phyloP scores from a whole-genome alignment of 2,329 filamentous ascomycete genomes.

The Beauveria asiatica region DNA sequence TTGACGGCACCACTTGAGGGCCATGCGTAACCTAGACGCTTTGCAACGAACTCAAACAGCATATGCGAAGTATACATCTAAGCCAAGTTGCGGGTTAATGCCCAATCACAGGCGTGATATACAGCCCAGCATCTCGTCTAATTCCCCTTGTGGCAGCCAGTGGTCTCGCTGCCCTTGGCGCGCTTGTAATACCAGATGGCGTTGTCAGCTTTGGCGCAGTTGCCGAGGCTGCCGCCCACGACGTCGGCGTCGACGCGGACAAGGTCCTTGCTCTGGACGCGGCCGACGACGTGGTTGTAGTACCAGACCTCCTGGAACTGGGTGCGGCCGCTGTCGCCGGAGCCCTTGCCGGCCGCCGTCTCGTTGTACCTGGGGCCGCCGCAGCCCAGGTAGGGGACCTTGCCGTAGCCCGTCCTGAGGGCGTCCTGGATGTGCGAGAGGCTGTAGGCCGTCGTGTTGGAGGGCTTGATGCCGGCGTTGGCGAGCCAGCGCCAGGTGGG shows the following conservation, averaged over 20 bases:
- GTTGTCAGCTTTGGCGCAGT: slow-evolving; percentile 44
- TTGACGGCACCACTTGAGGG: background rate
- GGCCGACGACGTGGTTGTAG: slow-evolving; percentile 51
- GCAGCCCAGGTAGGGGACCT: slow-evolving; percentile 53
- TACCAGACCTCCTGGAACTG: slow-evolving; percentile 58
- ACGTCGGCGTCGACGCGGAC: slow-evolving; percentile 34
- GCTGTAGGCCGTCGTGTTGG: slow-evolving; percentile 49
- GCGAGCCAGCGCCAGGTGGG: slow-evolving; percentile 56
- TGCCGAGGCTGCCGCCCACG: slow-evolving; percentile 41
- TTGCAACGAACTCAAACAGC: background rate
- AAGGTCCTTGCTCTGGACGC: slow-evolving; percentile 43
- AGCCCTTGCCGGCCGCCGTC: slow-evolving; percentile 47
- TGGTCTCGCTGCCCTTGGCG: slow-evolving; percentile 23
- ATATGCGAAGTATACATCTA: background rate
- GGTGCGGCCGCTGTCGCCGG: slow-evolving; percentile 47
- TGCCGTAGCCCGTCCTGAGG: slow-evolving; percentile 42
- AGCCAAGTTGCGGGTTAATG: background rate
- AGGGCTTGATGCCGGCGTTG: slow-evolving; percentile 44
- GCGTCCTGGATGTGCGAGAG: slow-evolving; percentile 43
- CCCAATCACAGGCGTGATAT: background rate
- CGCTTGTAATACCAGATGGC: slow-evolving; percentile 49
- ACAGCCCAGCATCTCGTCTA: background rate
- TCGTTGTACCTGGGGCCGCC: slow-evolving; percentile 51
- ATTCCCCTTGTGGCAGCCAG: background rate
- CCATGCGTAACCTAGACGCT: background rate